Evolutionary conservation across 2,329 filamentous ascomycete species (phyloP), one percentile per base, ranked within the genome.

Genomic region (Lasiodiplodia citricola): DNA sequence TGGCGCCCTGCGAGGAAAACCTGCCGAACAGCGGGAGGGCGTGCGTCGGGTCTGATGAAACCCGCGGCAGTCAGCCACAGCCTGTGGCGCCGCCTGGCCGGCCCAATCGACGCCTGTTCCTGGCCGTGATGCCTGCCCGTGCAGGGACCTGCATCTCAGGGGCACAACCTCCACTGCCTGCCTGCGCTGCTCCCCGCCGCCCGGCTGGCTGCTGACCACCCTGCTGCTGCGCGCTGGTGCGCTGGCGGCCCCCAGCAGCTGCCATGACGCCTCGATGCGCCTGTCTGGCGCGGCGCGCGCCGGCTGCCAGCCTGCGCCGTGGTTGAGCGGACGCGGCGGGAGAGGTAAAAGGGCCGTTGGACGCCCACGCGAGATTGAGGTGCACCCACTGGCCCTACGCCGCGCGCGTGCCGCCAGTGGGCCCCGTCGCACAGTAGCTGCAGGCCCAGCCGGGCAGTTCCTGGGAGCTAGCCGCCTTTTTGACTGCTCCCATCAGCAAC

Each of bases 71-170:
- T 51, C 58, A 63, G 58, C 58, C 58, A 63, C 58, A 63, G 23
- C n/a, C 23, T 63, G 58, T 63, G 58, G 58, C 58, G 41, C 25
- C 58, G 18, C 14, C 52, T 14, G 25, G 52, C 52, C 23, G 10
- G 52, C 41, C 58, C 58, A 63, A 63, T 63, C 31, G 60, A 13
- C 60, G 60, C 18, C 23, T 52, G 60, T 64, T 37, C 60, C 60
- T 64, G 60, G 44, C 58, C n/a, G 58, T 23, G 41, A 47, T 58
- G 56, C 35, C 25, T 23, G 35, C 21, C 35, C 28, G 44, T 64
- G 60, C 60, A 64, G 60, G 60, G 47, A 52, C 60, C 60, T 37
- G 60, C 60, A 37, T 64, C 60, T 52, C 60, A 64, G 60, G 60
- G 60, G 58, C 58, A 63, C 58, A 10, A 44, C 31, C 44, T 31